A percentile compares a stretch with the other conserved stretches of the same genome.
Evolutionary conservation across 192 early-diverging fungal genomes (phyloP).

Genomic region (Coemansia sp.): DNA sequence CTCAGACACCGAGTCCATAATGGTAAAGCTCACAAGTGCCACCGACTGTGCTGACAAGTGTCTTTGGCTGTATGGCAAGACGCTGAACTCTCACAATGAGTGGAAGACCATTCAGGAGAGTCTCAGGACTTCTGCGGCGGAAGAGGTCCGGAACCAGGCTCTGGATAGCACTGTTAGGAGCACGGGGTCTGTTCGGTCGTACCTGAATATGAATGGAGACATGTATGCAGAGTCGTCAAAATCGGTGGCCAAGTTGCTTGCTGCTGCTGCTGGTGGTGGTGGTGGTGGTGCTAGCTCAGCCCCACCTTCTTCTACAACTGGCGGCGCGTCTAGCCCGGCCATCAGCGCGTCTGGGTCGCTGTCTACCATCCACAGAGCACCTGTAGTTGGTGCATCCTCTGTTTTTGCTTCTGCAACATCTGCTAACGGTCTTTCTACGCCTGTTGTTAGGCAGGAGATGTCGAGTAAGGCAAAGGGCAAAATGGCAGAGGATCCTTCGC

Average conservation of each 20-base stretch:
- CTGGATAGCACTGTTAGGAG: neutral
- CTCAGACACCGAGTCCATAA: constrained; percentile 16
- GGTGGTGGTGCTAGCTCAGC: neutral
- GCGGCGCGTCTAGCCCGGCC: too few relatives aligned
- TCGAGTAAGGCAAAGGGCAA: constrained; percentile 52
- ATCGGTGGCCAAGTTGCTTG: constrained; percentile 16
- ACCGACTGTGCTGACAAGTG: constrained; percentile 28
- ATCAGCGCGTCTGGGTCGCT: too few relatives aligned
- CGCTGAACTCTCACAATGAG: constrained; percentile 43
- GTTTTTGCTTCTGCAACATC: too few relatives aligned
- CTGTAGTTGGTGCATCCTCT: too few relatives aligned
- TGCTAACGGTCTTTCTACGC: too few relatives aligned
- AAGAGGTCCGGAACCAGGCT: constrained; percentile 15
- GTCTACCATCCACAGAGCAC: too few relatives aligned
- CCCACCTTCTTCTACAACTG: too few relatives aligned
- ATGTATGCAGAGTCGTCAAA: constrained; percentile 28
- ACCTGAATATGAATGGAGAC: neutral
- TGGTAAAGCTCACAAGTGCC: constrained; percentile 23
- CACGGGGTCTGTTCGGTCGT: neutral
- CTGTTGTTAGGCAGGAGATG: constrained; percentile 9
- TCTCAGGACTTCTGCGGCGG: constrained; percentile 22
- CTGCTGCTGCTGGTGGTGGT: neutral
- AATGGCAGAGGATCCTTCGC: constrained; percentile 29
- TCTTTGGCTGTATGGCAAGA: constrained; percentile 40
- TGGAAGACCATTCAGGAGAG: constrained; percentile 51